These are phyloP conservation scores for Bipolaris gigantea DNA, from an alignment of 2,329 filamentous ascomycete genomes.

Conservation along the genomic window DNA sequence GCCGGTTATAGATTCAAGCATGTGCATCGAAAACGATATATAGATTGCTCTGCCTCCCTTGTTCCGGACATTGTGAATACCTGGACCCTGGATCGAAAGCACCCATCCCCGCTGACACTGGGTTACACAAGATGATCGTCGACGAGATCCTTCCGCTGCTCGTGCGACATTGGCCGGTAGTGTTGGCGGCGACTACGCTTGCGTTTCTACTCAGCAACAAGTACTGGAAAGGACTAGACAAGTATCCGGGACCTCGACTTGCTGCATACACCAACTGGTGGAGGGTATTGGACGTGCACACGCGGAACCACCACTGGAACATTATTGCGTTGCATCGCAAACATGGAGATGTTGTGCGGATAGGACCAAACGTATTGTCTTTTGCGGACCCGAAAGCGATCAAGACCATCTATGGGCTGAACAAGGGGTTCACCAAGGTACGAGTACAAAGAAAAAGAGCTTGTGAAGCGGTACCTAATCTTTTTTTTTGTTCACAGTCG, in stretches of 20 bases:
- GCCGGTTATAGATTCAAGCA: conserved; percentile 10
- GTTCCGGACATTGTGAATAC: background rate
- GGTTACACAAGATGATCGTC: conserved; percentile 38
- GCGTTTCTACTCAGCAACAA: conserved; percentile 50
- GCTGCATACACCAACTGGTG: conserved; percentile 73
- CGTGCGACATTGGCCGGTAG: conserved; percentile 48
- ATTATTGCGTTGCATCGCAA: conserved; percentile 69
- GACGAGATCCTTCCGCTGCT: conserved; percentile 41
- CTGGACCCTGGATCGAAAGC: conserved; percentile 14
- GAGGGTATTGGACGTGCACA: conserved; percentile 70
- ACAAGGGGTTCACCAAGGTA: conserved; percentile 80
- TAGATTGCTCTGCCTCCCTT: conserved; percentile 7
- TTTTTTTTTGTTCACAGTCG: conserved; percentile 64
- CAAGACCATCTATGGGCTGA: conserved; percentile 77
- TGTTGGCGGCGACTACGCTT: conserved; percentile 36
- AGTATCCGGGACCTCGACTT: conserved; percentile 71
- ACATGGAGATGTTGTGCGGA: conserved; percentile 72
- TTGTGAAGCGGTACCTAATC: background rate
- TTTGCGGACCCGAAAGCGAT: conserved; percentile 74
- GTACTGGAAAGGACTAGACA: conserved; percentile 62
- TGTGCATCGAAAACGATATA: conserved; percentile 9
- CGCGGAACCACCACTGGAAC: conserved; percentile 66
- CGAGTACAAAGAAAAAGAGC: conserved; percentile 5
- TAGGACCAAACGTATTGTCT: conserved; percentile 73
- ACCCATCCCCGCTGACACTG: conserved; percentile 2